Conservation (phyloP, 352 stramenopile genomes). For the Thalassiosira mediterranea region DNA sequence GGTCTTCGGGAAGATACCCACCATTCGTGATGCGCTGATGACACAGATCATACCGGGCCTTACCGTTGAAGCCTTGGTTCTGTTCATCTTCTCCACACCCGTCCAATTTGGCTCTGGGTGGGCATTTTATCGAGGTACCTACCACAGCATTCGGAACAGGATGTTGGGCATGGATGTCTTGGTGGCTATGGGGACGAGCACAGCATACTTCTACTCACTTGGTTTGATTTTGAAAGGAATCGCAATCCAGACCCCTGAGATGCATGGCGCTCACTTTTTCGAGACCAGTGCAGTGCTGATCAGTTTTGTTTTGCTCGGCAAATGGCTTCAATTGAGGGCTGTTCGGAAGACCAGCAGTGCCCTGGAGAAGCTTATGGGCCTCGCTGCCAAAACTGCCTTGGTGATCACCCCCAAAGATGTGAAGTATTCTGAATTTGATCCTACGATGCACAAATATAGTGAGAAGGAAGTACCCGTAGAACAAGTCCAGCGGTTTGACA, state of each 20-base stretch:
- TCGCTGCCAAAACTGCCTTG: slow-evolving; percentile 81
- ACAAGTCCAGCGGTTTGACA: background rate
- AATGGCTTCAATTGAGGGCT: slow-evolving; percentile 93
- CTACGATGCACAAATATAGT: slow-evolving; percentile 10
- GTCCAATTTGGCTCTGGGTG: slow-evolving; percentile 93
- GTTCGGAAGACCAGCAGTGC: slow-evolving; percentile 92
- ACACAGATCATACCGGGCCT: too few relatives aligned
- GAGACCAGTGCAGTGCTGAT: slow-evolving; percentile 97
- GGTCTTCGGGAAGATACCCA: too few relatives aligned
- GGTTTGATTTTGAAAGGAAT: slow-evolving; percentile 45
- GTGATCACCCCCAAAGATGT: slow-evolving; percentile 20
- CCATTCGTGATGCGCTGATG: too few relatives aligned
- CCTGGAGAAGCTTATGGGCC: slow-evolving; percentile 91
- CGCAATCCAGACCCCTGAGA: background rate
- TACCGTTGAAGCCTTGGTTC: slow-evolving; percentile 40
- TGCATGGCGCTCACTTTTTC: slow-evolving; percentile 82
- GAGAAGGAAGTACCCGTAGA: slow-evolving; percentile 1
- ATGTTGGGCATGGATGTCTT: slow-evolving; percentile 96
- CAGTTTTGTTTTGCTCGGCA: slow-evolving; percentile 96
- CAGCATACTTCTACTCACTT: slow-evolving; percentile 93
- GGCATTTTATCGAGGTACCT: slow-evolving; percentile 92
- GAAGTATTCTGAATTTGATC: background rate
- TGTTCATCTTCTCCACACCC: slow-evolving; percentile 86
- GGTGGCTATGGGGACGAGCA: slow-evolving; percentile 93
- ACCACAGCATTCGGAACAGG: slow-evolving; percentile 86